Percentiles rank a stretch among this genome's conserved stretches.
Evolutionary conservation across 148 eudicot genomes (phyloP).

Genomic region (Tetragonia tetragonoides): DNA sequence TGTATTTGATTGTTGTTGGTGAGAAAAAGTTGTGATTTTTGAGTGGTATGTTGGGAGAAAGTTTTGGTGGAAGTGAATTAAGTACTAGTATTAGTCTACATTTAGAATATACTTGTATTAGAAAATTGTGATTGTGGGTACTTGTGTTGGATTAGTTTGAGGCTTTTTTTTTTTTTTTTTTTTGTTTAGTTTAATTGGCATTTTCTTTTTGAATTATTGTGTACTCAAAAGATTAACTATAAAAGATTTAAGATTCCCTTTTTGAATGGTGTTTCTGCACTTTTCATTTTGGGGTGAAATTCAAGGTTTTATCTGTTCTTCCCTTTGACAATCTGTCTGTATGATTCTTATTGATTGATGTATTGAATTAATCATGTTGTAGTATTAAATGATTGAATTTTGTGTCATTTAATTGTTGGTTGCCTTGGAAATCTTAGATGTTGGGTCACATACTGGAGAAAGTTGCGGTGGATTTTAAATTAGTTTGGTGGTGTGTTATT

Average conservation of each 20-base stretch:
- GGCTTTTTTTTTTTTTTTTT: neutral
- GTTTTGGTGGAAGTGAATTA: neutral
- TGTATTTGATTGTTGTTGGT: too few relatives aligned
- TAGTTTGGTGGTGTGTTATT: neutral
- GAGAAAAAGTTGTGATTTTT: neutral
- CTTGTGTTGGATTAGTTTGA: neutral
- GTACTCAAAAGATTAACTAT: neutral
- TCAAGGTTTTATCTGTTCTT: neutral
- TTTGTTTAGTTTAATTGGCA: neutral
- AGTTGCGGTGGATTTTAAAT: neutral
- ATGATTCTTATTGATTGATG: neutral
- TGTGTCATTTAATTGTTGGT: neutral
- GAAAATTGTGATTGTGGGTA: neutral
- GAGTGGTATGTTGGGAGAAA: neutral
- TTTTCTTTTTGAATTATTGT: neutral
- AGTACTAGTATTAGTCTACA: too few relatives aligned
- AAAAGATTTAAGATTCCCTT: neutral
- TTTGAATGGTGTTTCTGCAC: neutral
- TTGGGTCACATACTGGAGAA: neutral
- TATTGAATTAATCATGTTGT: too few relatives aligned
- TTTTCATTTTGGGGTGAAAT: neutral
- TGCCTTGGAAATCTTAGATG: neutral
- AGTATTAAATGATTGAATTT: neutral
- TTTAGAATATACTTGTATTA: neutral
- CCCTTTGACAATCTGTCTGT: neutral